Evolutionary conservation across 306 rosid genomes (phyloP).

Genomic region (Cyamopsis tetragonoloba): DNA sequence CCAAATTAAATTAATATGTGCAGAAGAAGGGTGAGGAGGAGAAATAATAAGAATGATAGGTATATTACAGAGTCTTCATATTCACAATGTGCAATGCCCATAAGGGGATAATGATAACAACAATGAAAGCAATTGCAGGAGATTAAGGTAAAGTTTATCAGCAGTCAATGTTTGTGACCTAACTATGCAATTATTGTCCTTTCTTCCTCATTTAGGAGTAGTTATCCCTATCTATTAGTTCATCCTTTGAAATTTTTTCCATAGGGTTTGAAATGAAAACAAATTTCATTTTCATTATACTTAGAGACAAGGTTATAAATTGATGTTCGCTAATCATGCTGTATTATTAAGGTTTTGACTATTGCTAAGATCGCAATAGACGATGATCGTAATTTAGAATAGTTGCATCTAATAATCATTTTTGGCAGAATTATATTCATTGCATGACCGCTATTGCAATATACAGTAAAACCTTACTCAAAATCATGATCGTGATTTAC

Average conservation of each 20-base stretch:
- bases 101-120: constrained; percentile 29
- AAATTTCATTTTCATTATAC: not conserved
- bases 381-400: too few relatives aligned
- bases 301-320: not conserved
- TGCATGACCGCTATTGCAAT: too few relatives aligned
- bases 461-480: too few relatives aligned
- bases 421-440: too few relatives aligned
- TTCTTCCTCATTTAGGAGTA: not conserved
- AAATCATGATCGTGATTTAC: too few relatives aligned
- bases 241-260: constrained; percentile 19
- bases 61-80: constrained; percentile 4
- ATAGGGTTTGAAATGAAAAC: constrained; percentile 11
- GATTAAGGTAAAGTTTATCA: constrained; percentile 25
- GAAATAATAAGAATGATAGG: constrained; percentile 22
- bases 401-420: too few relatives aligned
- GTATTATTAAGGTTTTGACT: too few relatives aligned
- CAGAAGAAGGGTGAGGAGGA: too few relatives aligned
- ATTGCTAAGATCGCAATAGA: too few relatives aligned
- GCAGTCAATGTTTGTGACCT: constrained; percentile 19
- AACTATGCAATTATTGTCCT: constrained; percentile 28
- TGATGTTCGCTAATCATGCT: too few relatives aligned
- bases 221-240: constrained; percentile 28
- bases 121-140: constrained; percentile 26
- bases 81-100: constrained; percentile 37
- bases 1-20: constrained; percentile 15